These are phyloP conservation scores for Salix caprea DNA, from an alignment of 345 rosid genomes.

Conservation along the genomic window DNA sequence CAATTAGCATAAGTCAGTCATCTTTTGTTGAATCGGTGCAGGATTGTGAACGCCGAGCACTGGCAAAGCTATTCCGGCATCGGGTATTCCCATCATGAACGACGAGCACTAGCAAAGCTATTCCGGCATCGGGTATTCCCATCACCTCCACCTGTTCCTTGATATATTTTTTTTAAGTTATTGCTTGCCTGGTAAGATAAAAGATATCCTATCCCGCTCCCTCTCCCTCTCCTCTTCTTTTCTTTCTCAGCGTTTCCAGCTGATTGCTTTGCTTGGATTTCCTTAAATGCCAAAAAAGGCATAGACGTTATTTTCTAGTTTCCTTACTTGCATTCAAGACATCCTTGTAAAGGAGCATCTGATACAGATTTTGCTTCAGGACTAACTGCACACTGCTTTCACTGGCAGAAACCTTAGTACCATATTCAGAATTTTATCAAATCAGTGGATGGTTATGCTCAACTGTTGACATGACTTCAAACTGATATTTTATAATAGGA, in stretches of 20 bases:
- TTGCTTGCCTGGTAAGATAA: conserved; percentile 24
- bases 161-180: conserved; percentile 13
- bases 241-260: background rate
- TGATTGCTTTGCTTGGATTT: background rate
- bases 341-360: background rate
- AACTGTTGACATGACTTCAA: too few species aligned
- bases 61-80: conserved; percentile 62
- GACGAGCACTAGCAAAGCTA: conserved; percentile 61
- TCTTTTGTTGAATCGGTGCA: conserved; percentile 18
- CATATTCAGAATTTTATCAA: background rate
- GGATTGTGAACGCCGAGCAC: conserved; percentile 85
- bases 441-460: background rate
- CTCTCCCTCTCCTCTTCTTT: background rate
- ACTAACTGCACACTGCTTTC: background rate
- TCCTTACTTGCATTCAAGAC: background rate
- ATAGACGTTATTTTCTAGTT: background rate
- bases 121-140: conserved; percentile 52
- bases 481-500: too few species aligned
- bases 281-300: background rate
- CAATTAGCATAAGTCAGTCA: background rate
- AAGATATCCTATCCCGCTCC: background rate
- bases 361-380: background rate
- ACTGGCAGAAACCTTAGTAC: too few species aligned
- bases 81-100: conserved; percentile 49
- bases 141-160: conserved; percentile 35